Percentiles rank a stretch among this genome's conserved stretches.
These are phyloP conservation scores for Cryptosporidium felis DNA, from an alignment of 169 alveolate species.

Conservation along the genomic window DNA sequence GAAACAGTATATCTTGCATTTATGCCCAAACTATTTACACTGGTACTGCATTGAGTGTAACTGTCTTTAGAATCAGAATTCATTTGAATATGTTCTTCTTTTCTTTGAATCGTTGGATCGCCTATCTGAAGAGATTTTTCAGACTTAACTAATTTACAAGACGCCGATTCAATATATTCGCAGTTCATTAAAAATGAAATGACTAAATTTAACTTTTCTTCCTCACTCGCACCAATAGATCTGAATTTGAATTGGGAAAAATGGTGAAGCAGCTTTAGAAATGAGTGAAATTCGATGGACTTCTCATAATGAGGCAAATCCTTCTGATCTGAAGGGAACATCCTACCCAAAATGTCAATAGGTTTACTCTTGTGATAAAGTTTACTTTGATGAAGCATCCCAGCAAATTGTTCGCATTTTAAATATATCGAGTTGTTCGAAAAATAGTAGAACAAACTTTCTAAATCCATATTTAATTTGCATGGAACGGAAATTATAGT, in stretches of 20 bases:
- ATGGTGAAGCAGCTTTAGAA: constrained; percentile 29
- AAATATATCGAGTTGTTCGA: constrained; percentile 36
- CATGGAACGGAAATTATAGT: constrained; percentile 58
- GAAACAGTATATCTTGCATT: constrained; percentile 1
- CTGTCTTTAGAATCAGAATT: constrained; percentile 19
- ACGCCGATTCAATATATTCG: not conserved
- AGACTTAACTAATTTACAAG: constrained; percentile 25
- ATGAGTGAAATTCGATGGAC: constrained; percentile 5
- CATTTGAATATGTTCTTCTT: constrained; percentile 28
- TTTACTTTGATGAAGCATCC: constrained; percentile 32
- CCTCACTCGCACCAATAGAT: constrained; percentile 38
- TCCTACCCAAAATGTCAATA: constrained; percentile 51
- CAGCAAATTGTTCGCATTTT: constrained; percentile 50
- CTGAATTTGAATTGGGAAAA: constrained; percentile 56
- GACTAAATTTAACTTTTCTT: constrained; percentile 52
- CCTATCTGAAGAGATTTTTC: constrained; percentile 45
- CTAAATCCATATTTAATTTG: constrained; percentile 57
- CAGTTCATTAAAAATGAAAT: constrained; percentile 46
- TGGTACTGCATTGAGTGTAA: not conserved
- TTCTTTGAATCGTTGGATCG: constrained; percentile 60
- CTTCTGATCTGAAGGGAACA: constrained; percentile 31
- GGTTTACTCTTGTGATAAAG: constrained; percentile 65
- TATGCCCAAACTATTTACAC: constrained; percentile 6
- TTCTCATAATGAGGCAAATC: not conserved
- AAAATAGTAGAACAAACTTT: constrained; percentile 45